phyloP scores from a whole-genome alignment of 1,284 basidiomycete genomes.

The Austroboletus rostrupii region DNA sequence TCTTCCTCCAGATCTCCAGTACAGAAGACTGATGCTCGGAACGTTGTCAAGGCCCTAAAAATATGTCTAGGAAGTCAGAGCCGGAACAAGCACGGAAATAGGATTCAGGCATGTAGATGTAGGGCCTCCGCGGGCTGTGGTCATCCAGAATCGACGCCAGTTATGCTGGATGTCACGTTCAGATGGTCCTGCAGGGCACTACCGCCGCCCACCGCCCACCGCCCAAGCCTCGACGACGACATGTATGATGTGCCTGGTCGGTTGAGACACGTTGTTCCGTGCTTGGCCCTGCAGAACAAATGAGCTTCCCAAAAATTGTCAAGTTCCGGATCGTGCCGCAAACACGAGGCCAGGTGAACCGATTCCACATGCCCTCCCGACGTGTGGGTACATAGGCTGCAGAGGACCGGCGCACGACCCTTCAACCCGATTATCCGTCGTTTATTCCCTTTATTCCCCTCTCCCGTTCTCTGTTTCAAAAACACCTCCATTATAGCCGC shows the following conservation, averaged over 20 bases:
- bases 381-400: slow-evolving; percentile 25
- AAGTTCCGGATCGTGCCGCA: slow-evolving; percentile 14
- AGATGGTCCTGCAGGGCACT: too few species aligned
- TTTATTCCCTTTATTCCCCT: not conserved
- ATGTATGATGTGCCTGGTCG: not conserved
- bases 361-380: slow-evolving; percentile 23
- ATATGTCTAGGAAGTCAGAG: too few species aligned
- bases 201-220: not conserved
- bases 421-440: slow-evolving; percentile 18
- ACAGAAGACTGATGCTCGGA: not conserved
- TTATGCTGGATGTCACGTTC: not conserved
- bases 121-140: not conserved
- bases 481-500: slow-evolving; percentile 7
- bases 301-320: slow-evolving; percentile 2
- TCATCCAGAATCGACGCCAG: not conserved
- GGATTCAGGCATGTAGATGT: not conserved
- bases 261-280: slow-evolving; percentile 14
- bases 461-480: not conserved
- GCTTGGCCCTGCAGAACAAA: slow-evolving; percentile 7
- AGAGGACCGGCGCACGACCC: slow-evolving; percentile 4
- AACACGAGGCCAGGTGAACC: slow-evolving; percentile 29
- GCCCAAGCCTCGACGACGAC: slow-evolving; percentile 1
- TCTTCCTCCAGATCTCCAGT: not conserved
- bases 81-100: not conserved
- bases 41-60: not conserved